Percentiles rank a stretch among this genome's conserved stretches.
Conservation (phyloP, 495 filamentous ascomycete genomes). For the Tuber magnatum region DNA sequence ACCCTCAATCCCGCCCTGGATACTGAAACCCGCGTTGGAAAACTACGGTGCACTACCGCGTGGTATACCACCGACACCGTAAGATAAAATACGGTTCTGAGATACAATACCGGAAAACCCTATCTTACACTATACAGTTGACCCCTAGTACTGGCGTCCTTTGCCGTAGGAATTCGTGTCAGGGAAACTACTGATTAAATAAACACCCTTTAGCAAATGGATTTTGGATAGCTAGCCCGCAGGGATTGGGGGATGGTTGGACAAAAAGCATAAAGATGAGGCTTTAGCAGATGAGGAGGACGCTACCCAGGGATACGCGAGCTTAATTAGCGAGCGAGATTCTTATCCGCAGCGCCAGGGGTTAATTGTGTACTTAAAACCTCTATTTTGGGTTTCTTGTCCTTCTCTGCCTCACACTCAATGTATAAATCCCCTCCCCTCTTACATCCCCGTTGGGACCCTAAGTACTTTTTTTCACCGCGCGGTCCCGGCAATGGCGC, state of each 20-base stretch:
- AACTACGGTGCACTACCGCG: neutral
- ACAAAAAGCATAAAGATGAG: neutral
- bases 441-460: no score
- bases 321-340: neutral
- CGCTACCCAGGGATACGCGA: neutral
- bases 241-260: neutral
- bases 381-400: neutral
- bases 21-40: no score
- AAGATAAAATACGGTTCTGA: neutral
- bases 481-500: no score
- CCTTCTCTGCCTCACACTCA: neutral
- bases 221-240: neutral
- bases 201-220: neutral
- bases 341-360: neutral
- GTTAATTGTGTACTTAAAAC: neutral
- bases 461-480: no score
- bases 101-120: neutral
- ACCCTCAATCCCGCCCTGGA: no score
- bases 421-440: neutral
- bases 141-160: neutral
- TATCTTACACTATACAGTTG: neutral
- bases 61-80: neutral
- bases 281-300: neutral
- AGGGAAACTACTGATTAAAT: neutral
- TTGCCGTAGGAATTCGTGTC: neutral